These are phyloP conservation scores for Umbelopsis vinacea DNA, from an alignment of 192 early-diverging fungal genomes.

Conservation along the genomic window DNA sequence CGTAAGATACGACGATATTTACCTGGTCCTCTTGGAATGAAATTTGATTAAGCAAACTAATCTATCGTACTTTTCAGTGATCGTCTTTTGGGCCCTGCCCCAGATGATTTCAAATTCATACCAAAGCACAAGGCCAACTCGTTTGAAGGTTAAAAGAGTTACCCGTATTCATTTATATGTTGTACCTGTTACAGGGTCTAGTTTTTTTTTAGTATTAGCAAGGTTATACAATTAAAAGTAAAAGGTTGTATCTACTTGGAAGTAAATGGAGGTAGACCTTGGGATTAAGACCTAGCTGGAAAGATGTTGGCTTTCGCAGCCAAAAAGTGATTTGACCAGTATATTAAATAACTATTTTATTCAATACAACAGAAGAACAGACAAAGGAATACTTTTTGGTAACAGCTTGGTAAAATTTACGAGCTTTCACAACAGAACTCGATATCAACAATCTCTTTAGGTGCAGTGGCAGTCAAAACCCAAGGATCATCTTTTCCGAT, in stretches of 20 bases:
- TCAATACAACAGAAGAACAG: no score
- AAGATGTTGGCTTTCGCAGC: no score
- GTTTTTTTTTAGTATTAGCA: no score
- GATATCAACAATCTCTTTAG: slow-evolving; percentile 87
- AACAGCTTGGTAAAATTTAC: not conserved
- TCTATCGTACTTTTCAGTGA: slow-evolving; percentile 54
- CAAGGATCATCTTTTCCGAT: slow-evolving; percentile 71
- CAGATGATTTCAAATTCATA: slow-evolving; percentile 84
- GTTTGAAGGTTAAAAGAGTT: slow-evolving; percentile 27
- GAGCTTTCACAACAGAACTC: slow-evolving; percentile 53
- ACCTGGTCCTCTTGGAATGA: not conserved
- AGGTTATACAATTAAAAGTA: no score
- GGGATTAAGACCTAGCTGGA: no score
- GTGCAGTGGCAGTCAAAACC: slow-evolving; percentile 74
- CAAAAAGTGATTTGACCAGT: no score
- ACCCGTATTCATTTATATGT: no score
- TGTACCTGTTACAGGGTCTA: not conserved
- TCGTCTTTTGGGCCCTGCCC: slow-evolving; percentile 88
- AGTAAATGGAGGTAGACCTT: no score
- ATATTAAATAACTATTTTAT: no score
- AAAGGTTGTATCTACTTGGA: no score
- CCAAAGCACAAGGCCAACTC: slow-evolving; percentile 96
- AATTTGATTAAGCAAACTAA: not conserved
- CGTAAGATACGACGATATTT: slow-evolving; percentile 29
- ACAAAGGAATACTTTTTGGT: no score